Percentiles rank a stretch among this genome's conserved stretches.
Evolutionary conservation across 768 basidiomycete genomes (phyloP).

Genomic region (Mycena metata): DNA sequence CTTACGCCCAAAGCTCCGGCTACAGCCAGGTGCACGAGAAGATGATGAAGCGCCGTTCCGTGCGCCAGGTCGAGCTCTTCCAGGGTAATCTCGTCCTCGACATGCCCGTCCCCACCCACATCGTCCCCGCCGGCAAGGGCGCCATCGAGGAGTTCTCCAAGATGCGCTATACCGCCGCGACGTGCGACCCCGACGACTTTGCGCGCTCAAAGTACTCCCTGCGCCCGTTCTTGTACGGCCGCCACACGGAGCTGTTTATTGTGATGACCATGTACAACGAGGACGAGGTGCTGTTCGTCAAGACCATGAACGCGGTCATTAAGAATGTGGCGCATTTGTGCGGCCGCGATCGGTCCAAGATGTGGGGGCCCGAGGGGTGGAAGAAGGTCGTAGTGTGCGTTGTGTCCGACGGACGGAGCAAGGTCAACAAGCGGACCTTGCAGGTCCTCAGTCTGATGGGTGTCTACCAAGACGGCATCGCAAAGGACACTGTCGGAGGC

Average conservation of each 20-base stretch:
- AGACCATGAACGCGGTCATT: conserved; percentile 91
- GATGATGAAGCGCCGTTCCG: conserved; percentile 84
- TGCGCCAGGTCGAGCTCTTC: conserved; percentile 83
- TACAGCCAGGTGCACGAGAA: conserved; percentile 82
- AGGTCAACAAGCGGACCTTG: conserved; percentile 91
- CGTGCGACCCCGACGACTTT: conserved; percentile 92
- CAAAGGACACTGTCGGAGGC: conserved; percentile 89
- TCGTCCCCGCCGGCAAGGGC: conserved; percentile 75
- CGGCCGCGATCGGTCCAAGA: conserved; percentile 76
- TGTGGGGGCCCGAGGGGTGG: conserved; percentile 91
- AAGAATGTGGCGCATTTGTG: conserved; percentile 90
- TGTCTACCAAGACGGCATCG: conserved; percentile 89
- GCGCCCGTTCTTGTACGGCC: conserved; percentile 81
- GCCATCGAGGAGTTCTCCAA: conserved; percentile 82
- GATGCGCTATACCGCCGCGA: conserved; percentile 90
- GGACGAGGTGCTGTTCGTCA: conserved; percentile 82
- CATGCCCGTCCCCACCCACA: conserved; percentile 82
- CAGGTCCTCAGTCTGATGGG: conserved; percentile 92
- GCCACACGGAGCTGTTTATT: conserved; percentile 92
- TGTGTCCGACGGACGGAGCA: conserved; percentile 87
- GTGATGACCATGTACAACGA: conserved; percentile 99
- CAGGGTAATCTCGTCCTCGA: conserved; percentile 90
- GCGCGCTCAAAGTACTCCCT: conserved; percentile 83
- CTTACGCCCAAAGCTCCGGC: conserved; percentile 64
- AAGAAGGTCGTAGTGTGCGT: conserved; percentile 92